Conservation (phyloP, 495 filamentous ascomycete genomes). For the Penicillium verhagenii region DNA sequence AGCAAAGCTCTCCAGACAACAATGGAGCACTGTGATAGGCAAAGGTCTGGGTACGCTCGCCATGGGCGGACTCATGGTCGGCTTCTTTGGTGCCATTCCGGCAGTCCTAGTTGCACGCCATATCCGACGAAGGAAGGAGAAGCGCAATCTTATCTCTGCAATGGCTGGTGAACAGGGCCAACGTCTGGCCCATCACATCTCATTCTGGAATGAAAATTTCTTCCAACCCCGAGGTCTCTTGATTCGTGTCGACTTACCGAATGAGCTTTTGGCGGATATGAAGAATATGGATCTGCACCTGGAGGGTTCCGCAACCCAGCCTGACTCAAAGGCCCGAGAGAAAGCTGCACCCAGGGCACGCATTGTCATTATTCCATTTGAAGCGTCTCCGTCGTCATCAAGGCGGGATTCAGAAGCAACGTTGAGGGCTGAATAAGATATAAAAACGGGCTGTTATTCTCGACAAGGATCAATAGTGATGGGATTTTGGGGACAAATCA, state of each 20-base stretch:
- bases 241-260: conserved; percentile 38
- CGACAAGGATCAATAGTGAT: neutral
- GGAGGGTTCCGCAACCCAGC: neutral
- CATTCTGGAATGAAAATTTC: conserved; percentile 34
- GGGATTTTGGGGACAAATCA: no score
- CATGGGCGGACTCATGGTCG: conserved; percentile 35
- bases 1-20: conserved; percentile 31
- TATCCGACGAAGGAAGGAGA: conserved; percentile 22
- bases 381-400: neutral
- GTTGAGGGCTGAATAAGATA: neutral
- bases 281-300: conserved; percentile 24
- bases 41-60: conserved; percentile 34
- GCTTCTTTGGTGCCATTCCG: conserved; percentile 32
- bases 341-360: conserved; percentile 27
- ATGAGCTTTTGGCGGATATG: conserved; percentile 28
- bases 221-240: conserved; percentile 33
- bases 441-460: neutral
- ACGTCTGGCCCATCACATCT: conserved; percentile 24
- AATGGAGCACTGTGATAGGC: conserved; percentile 37
- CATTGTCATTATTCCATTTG: conserved; percentile 37
- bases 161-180: conserved; percentile 11
- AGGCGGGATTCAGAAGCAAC: neutral
- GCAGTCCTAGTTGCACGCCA: conserved; percentile 24
- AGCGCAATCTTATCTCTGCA: conserved; percentile 27
- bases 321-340: conserved; percentile 7